phyloP scores from a whole-genome alignment of 2,329 filamentous ascomycete genomes.

The Nigrospora osmanthi region DNA sequence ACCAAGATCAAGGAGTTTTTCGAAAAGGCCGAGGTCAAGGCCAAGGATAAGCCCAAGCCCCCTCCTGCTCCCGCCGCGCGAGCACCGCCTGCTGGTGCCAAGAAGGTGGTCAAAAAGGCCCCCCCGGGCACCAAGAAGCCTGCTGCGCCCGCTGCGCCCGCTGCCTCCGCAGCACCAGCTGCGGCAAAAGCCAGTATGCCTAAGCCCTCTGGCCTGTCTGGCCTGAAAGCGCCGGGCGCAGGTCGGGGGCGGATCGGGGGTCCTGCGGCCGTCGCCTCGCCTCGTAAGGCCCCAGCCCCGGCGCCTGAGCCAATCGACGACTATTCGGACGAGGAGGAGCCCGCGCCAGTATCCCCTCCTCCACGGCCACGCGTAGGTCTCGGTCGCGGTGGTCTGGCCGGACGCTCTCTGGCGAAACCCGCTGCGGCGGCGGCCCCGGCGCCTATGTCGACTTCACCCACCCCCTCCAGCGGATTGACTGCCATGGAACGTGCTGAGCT shows the following conservation, averaged over 20 bases:
- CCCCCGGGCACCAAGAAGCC: conserved; percentile 45
- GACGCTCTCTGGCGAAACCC: conserved; percentile 77
- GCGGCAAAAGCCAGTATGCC: conserved; percentile 48
- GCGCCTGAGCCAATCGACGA: conserved; percentile 39
- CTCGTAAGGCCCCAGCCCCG: conserved; percentile 37
- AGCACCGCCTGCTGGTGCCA: conserved; percentile 33
- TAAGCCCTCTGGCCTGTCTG: conserved; percentile 43
- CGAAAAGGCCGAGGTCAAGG: conserved; percentile 74
- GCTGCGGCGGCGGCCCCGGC: conserved; percentile 39
- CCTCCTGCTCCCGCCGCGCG: conserved; percentile 52
- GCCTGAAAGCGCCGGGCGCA: conserved; percentile 53
- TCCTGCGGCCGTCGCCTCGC: conserved; percentile 42
- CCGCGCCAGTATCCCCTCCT: conserved; percentile 40
- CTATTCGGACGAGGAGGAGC: conserved; percentile 47
- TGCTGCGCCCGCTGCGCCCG: conserved; percentile 27
- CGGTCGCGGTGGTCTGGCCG: conserved; percentile 75
- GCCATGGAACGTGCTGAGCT: conserved; percentile 86
- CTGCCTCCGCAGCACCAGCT: conserved; percentile 44
- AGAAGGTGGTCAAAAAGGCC: conserved; percentile 34
- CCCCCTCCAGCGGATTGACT: conserved; percentile 58
- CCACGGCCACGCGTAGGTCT: conserved; percentile 56
- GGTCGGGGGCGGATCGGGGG: conserved; percentile 48
- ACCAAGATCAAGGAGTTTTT: conserved; percentile 89
- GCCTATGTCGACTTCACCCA: conserved; percentile 45
- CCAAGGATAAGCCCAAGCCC: conserved; percentile 87